Percentiles rank a stretch among this genome's conserved stretches.
Conservation (phyloP, 495 filamentous ascomycete genomes). For the Gamarada debralockiae region DNA sequence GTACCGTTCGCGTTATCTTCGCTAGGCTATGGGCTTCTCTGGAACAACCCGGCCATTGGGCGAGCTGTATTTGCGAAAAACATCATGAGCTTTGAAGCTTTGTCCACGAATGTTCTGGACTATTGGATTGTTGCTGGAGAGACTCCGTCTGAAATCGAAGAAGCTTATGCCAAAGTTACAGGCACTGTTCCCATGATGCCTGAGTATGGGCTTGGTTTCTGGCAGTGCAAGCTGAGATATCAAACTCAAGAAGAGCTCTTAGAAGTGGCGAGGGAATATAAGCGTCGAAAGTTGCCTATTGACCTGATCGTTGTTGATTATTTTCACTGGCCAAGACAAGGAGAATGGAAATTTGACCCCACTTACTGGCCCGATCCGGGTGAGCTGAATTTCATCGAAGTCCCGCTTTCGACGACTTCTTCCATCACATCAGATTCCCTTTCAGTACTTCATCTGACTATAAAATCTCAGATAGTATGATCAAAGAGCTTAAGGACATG, state of each 20-base stretch:
- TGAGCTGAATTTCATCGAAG: constrained; percentile 22
- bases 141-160: constrained; percentile 45
- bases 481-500: constrained; percentile 47
- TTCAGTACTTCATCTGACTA: not conserved
- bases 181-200: constrained; percentile 59
- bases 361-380: constrained; percentile 54
- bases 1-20: constrained; percentile 52
- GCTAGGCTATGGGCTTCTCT: constrained; percentile 52
- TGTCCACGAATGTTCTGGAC: constrained; percentile 48
- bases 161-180: constrained; percentile 45
- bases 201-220: constrained; percentile 57
- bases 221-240: constrained; percentile 59
- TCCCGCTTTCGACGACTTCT: no score
- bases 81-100: constrained; percentile 54
- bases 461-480: constrained; percentile 41
- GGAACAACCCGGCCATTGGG: constrained; percentile 56
- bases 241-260: constrained; percentile 55
- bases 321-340: constrained; percentile 58
- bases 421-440: not conserved
- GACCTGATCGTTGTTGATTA: constrained; percentile 58
- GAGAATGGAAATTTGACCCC: constrained; percentile 56
- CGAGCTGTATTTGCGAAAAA: constrained; percentile 52
- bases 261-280: constrained; percentile 50
- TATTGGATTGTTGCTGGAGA: constrained; percentile 57
- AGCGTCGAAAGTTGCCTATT: constrained; percentile 42